Evolutionary conservation across 257 asterid genomes (phyloP), one percentile per base, ranked within the genome.

Genomic region (Solanum habrochaites): DNA sequence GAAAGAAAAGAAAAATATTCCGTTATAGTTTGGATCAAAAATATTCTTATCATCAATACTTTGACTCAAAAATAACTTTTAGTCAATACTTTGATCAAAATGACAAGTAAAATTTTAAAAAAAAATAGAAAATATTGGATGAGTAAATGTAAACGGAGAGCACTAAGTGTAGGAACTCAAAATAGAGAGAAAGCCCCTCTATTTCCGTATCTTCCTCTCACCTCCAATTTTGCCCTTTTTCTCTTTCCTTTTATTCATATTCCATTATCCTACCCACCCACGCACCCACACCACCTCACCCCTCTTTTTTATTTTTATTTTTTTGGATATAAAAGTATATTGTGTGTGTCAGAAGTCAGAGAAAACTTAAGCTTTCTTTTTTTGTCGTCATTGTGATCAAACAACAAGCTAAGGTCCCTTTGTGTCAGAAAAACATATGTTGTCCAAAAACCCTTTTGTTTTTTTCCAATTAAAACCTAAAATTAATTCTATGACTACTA

Each of bases 401-500:
- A 75, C 56, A 39, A 70, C 86, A 32, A 32, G 35, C 35, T 32
- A 81, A 67, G 94, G 92, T 82, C 90, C 93, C 93, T 94, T 90
- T 89, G 92, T 93, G 97, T 96, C 98, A 93, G 96, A 94, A 93
- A 32, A 32, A 67, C 85, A 95, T 93, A 91, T 91, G 86, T 86
- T 86, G 69, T 70, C 60, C 83, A 20, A 62, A 60, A 18, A 47
- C 58, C 29, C 5, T 75, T 35, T 75, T 49, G 69, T 85, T 69
- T 86, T 86, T 64, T 86, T 56, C 21, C 89, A 60, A 20, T 83
- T 71, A 90, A 93, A 92, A 95, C 96, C 94, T 91, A 92, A 92
- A 85, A 67, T 3, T 69, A 16, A 32, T 27, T 47, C 83, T 43
- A 70, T 83, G 60, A 74, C 49, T 29, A 74, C 49, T 29, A 32